These are phyloP conservation scores for Sicyos edulis DNA, from an alignment of 306 rosid genomes.

Conservation along the genomic window DNA sequence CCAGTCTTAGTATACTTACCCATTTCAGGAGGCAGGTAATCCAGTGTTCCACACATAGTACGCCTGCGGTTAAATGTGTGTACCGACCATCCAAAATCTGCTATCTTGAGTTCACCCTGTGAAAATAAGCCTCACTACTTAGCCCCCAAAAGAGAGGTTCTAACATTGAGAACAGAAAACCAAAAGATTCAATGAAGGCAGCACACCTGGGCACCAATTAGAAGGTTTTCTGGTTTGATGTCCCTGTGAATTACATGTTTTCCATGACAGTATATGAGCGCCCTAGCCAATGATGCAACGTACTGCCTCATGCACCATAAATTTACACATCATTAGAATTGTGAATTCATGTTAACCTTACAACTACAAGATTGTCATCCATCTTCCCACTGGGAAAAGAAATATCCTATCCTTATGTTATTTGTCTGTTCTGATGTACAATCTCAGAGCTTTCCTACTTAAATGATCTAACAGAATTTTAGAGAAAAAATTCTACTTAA, in stretches of 20 bases:
- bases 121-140: constrained; percentile 20
- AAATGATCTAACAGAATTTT: too few species aligned
- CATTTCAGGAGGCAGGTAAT: constrained; percentile 99
- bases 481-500: too few species aligned
- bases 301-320: constrained; percentile 49
- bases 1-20: constrained; percentile 51
- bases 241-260: constrained; percentile 98
- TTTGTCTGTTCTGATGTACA: neutral
- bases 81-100: constrained; percentile 99
- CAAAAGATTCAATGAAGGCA: constrained; percentile 13
- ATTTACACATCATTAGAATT: neutral
- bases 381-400: neutral
- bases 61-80: constrained; percentile 96
- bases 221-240: constrained; percentile 95
- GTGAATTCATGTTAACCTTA: too few species aligned
- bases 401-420: neutral
- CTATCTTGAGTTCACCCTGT: constrained; percentile 96
- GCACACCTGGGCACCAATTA: constrained; percentile 89
- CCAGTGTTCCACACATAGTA: constrained; percentile 99
- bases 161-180: constrained; percentile 15
- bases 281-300: constrained; percentile 88
- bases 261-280: constrained; percentile 98
- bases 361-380: neutral
- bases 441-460: too few species aligned
- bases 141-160: constrained; percentile 21